Conservation (phyloP, 176 grass and related monocot species). For the Oropetium thomaeum region DNA sequence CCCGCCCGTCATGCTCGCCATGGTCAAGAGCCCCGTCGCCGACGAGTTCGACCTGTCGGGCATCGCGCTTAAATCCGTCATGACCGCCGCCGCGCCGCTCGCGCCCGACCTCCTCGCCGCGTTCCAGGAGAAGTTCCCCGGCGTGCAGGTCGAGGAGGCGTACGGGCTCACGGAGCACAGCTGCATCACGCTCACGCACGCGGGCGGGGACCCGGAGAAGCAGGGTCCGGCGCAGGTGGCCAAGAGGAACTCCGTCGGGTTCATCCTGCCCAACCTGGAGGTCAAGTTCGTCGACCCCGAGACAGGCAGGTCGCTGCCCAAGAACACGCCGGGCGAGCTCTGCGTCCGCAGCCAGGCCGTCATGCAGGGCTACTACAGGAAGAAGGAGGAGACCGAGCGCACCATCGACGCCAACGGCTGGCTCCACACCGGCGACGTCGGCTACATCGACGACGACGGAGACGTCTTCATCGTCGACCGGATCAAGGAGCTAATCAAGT, state of each 20-base stretch:
- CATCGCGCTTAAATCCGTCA: constrained; percentile 60
- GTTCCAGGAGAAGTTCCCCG: constrained; percentile 63
- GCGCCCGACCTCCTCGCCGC: constrained; percentile 59
- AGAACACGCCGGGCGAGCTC: constrained; percentile 70
- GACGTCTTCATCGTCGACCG: constrained; percentile 82
- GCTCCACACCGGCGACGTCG: constrained; percentile 87
- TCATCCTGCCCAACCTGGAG: constrained; percentile 87
- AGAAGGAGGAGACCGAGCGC: constrained; percentile 67
- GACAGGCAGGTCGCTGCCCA: constrained; percentile 60
- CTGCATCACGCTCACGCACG: constrained; percentile 87
- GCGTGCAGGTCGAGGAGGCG: constrained; percentile 82
- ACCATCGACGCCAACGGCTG: constrained; percentile 70
- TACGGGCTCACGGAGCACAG: constrained; percentile 94
- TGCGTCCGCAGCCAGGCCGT: constrained; percentile 83
- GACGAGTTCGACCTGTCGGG: constrained; percentile 48
- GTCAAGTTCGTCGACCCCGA: constrained; percentile 82
- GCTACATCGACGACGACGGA: constrained; percentile 89
- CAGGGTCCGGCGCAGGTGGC: constrained; percentile 4
- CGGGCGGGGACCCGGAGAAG: constrained; percentile 35
- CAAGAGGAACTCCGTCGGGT: constrained; percentile 82
- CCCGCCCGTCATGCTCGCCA: constrained; percentile 78
- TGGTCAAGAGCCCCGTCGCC: constrained; percentile 65
- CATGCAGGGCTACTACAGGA: constrained; percentile 87
- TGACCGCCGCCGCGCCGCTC: constrained; percentile 79
- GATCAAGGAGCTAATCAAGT: constrained; percentile 96